A percentile compares a stretch with the other conserved stretches of the same genome.
These are phyloP conservation scores for Fusarium aywerte DNA, from an alignment of 2,329 filamentous ascomycete species.

Conservation along the genomic window DNA sequence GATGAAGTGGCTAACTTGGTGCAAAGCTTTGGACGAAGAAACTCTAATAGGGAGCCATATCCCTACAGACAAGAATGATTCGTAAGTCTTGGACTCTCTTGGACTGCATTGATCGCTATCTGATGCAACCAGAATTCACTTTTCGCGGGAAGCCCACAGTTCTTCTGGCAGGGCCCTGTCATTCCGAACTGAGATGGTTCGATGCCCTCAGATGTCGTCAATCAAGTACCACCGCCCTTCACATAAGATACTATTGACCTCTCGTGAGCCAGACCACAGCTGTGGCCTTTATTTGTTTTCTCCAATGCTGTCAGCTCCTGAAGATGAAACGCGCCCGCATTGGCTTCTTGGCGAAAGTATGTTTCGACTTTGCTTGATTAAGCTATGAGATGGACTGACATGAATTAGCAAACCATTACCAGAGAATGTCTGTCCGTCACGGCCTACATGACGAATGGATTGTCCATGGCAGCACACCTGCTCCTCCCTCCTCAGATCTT, in stretches of 20 bases:
- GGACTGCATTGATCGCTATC: background rate
- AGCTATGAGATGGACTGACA: background rate
- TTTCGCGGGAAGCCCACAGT: slow-evolving; percentile 34
- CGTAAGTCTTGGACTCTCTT: slow-evolving; percentile 46
- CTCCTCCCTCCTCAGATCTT: slow-evolving; percentile 53
- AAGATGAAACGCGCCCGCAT: slow-evolving; percentile 45
- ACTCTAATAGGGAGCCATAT: slow-evolving; percentile 56
- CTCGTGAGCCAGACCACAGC: slow-evolving; percentile 48
- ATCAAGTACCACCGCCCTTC: slow-evolving; percentile 60
- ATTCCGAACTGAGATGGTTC: slow-evolving; percentile 52
- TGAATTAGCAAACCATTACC: slow-evolving; percentile 48
- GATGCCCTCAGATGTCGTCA: slow-evolving; percentile 56
- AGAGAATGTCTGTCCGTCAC: slow-evolving; percentile 48
- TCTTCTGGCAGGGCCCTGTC: slow-evolving; percentile 32
- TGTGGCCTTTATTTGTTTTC: slow-evolving; percentile 54
- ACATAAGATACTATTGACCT: slow-evolving; percentile 57
- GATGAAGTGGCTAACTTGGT: slow-evolving; percentile 9
- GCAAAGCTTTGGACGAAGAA: slow-evolving; percentile 50
- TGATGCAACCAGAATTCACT: slow-evolving; percentile 24
- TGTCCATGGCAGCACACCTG: slow-evolving; percentile 57
- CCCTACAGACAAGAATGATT: slow-evolving; percentile 56
- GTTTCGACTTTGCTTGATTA: slow-evolving; percentile 1
- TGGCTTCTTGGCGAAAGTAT: slow-evolving; percentile 56
- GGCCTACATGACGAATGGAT: slow-evolving; percentile 45
- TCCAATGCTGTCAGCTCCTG: slow-evolving; percentile 46